phyloP scores from a whole-genome alignment of 257 asterid species.

The Solanum sejunctum region DNA sequence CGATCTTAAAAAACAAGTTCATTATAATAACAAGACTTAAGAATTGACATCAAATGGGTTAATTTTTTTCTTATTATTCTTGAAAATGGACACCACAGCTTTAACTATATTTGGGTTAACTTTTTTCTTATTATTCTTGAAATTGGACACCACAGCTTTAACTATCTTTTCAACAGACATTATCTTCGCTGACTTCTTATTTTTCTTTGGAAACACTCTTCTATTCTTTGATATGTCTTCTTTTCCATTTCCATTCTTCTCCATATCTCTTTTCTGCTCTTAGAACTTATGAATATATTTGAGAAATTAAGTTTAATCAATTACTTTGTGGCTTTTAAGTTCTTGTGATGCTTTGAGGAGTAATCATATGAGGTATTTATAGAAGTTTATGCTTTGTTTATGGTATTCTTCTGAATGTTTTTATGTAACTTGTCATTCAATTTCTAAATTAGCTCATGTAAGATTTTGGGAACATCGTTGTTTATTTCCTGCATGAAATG shows the following conservation, averaged over 20 bases:
- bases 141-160: no score
- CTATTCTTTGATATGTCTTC: not conserved
- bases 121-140: no score
- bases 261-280: not conserved
- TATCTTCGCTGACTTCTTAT: not conserved
- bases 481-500: not conserved
- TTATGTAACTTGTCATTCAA: not conserved
- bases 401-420: not conserved
- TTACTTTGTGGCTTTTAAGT: not conserved
- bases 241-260: not conserved
- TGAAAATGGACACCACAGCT: no score
- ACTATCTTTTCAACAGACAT: not conserved
- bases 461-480: not conserved
- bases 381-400: not conserved
- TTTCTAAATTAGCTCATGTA: not conserved
- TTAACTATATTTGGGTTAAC: not conserved
- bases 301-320: not conserved
- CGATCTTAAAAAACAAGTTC: no score
- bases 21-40: no score
- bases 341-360: not conserved
- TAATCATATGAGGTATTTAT: not conserved
- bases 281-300: not conserved
- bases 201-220: not conserved
- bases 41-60: no score
- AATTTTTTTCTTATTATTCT: no score